Percentiles rank a stretch among this genome's conserved stretches.
Evolutionary conservation across 2,329 filamentous ascomycete species (phyloP).

Genomic region (Periglandula ipomoeae): DNA sequence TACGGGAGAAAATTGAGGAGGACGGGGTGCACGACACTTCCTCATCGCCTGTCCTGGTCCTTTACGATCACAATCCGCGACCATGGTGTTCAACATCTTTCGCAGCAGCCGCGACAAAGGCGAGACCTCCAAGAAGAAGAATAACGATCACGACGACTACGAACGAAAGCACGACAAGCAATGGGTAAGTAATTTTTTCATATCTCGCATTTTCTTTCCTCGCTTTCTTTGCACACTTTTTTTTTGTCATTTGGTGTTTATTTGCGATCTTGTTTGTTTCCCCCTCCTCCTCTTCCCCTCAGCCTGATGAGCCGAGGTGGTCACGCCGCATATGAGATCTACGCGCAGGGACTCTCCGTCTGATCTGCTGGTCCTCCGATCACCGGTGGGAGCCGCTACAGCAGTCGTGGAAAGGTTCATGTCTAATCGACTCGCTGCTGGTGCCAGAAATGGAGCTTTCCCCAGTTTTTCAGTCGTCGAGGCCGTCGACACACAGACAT

Average conservation of each 20-base stretch:
- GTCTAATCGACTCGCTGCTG: no score
- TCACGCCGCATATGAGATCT: background rate
- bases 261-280: background rate
- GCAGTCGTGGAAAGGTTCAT: no score
- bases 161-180: conserved; percentile 31
- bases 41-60: background rate
- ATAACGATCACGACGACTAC: conserved; percentile 10
- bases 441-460: no score
- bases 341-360: background rate
- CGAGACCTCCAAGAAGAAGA: conserved; percentile 8
- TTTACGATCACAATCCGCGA: background rate
- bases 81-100: background rate
- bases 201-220: background rate
- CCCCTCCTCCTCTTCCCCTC: background rate
- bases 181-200: conserved; percentile 31
- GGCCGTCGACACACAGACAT: no score
- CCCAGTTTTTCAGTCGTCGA: no score
- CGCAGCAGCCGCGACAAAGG: background rate
- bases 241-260: background rate
- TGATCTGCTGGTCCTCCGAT: background rate
- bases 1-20: no score
- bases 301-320: background rate
- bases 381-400: background rate
- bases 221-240: background rate
- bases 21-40: no score